Percentiles rank a stretch among this genome's conserved stretches.
Conservation (phyloP, 345 rosid species). For the Ailanthus altissimus region DNA sequence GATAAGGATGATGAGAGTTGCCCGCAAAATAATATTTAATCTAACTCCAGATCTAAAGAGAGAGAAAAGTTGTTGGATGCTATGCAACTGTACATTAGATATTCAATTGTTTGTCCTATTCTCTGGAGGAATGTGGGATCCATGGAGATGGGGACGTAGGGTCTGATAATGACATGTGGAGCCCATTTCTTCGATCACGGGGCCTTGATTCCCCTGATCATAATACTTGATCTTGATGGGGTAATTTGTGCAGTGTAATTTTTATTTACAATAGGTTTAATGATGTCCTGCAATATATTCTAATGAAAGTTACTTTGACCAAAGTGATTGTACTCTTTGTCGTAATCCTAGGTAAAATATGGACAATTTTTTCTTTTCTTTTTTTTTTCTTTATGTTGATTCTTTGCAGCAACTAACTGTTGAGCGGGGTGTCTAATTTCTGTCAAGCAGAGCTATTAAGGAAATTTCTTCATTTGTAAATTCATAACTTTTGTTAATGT, state of each 20-base stretch:
- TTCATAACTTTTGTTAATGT: no score
- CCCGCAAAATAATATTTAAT: slow-evolving; percentile 35
- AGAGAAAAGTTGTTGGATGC: slow-evolving; percentile 14
- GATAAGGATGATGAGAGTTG: slow-evolving; percentile 59
- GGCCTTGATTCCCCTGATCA: neutral
- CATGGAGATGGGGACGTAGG: neutral
- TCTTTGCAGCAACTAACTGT: neutral
- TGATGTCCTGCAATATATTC: neutral
- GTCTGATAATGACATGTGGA: slow-evolving; percentile 8
- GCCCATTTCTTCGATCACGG: slow-evolving; percentile 10
- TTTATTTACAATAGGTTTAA: neutral
- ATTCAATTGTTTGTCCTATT: slow-evolving; percentile 23
- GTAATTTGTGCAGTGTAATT: neutral
- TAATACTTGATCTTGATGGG: neutral
- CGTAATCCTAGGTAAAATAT: neutral
- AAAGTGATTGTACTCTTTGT: neutral
- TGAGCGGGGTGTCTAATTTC: neutral
- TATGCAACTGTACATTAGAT: slow-evolving; percentile 18
- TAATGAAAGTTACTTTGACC: neutral
- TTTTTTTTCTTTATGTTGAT: no score
- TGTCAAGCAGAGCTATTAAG: neutral
- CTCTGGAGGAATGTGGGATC: slow-evolving; percentile 17
- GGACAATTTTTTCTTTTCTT: no score
- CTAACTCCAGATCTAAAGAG: neutral
- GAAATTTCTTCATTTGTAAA: no score